Conservation (phyloP, 306 rosid genomes). For the Astragalus glycyphyllos region DNA sequence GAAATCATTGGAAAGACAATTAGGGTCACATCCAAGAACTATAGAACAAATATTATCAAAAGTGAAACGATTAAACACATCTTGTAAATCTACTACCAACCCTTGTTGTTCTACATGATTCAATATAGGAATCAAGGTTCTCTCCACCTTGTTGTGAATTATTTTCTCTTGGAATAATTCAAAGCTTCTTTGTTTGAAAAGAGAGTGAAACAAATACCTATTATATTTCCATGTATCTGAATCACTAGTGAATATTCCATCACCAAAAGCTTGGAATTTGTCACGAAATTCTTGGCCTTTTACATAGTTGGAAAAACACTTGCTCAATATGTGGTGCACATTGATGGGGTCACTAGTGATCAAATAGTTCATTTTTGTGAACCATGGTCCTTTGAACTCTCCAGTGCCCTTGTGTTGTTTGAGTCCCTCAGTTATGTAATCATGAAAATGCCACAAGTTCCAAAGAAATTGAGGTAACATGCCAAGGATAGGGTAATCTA, state of each 20-base stretch:
- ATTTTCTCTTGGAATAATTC: conserved; percentile 33
- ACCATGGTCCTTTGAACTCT: conserved; percentile 46
- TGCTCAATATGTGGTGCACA: conserved; percentile 41
- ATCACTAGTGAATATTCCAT: conserved; percentile 48
- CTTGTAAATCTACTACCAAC: conserved; percentile 42
- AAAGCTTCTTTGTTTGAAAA: conserved; percentile 12
- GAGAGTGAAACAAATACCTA: conserved; percentile 31
- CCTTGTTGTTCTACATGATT: conserved; percentile 28
- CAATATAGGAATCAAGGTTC: conserved; percentile 33
- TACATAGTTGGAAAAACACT: conserved; percentile 41
- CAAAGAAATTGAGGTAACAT: conserved; percentile 37
- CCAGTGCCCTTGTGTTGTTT: conserved; percentile 24
- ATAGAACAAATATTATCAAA: conserved; percentile 49
- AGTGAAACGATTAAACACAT: conserved; percentile 45
- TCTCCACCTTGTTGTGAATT: conserved; percentile 27
- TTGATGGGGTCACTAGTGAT: conserved; percentile 50
- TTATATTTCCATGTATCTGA: conserved; percentile 41
- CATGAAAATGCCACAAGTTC: conserved; percentile 29
- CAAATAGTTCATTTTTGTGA: conserved; percentile 30
- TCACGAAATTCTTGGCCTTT: conserved; percentile 45
- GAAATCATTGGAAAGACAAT: conserved; percentile 45
- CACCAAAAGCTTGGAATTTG: conserved; percentile 49
- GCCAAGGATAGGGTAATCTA: conserved; percentile 50
- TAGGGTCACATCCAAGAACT: conserved; percentile 51
- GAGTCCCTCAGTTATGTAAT: background rate